Base-by-base conservation (phyloP, 441 rosid species). In the Sinapis alba region DNA sequence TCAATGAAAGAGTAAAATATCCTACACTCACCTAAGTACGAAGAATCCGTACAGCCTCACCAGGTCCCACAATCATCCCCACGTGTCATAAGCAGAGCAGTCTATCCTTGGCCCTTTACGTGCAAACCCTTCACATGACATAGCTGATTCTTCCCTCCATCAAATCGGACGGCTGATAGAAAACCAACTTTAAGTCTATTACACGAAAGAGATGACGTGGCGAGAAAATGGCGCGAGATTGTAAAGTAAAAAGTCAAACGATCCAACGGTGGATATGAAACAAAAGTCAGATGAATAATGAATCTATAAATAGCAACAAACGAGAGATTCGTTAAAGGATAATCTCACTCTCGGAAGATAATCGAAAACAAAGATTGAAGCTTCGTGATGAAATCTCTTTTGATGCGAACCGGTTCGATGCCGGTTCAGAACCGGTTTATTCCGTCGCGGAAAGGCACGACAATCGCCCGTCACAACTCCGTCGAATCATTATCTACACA, bases 341-440 rank as follows among this genome's bases (percentile, higher is more conserved):
- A 15, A 69, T 7, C 41, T 54, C 23, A 60, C 53, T 6, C 74
- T 68, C 56, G 0, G 20, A 62, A 41, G 54, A 61, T 32, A 7
- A 67, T 32, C 27, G 18, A 23, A 72, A 10, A 4, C 11, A 23
- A 6, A 18, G 53, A 12, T 10, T 0, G 10, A 15, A 50, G 19
- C 7, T 67, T 64, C 58, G 76, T 68, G 60, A 93, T 93, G 98
- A 83, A 88, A 72, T 79, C 86, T 65, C 65, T 75, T 65, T 72
- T 89, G 36, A 11, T 85, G 24, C 72, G 94, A 79, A 83, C 89
- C 72, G 89, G 90, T 71, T 90, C 95, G 57, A 70, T 83, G 67
- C 80, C 88, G 71, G 68, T 66, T 54, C 70, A 53, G 6, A 51
- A 75, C 36, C 73, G 79, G 53, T 70, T 72, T 5, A 56, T 70